Evolutionary conservation across 306 rosid species (phyloP).

Genomic region (Quercus mongolica): DNA sequence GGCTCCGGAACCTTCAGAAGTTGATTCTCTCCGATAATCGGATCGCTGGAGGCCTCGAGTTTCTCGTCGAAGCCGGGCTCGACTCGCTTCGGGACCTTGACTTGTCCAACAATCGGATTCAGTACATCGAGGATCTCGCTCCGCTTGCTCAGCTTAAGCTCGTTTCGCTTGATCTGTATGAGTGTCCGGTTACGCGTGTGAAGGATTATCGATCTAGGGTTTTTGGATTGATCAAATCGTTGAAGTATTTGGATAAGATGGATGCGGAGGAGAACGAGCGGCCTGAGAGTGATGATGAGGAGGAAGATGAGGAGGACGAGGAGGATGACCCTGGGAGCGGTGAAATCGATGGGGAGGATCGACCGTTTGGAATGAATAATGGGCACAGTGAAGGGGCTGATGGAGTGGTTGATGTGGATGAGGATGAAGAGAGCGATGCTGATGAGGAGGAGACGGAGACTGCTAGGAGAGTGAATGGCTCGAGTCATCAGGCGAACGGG

Average conservation of each 20-base stretch:
- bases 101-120: slow-evolving; percentile 86
- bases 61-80: slow-evolving; percentile 71
- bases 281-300: slow-evolving; percentile 84
- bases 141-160: slow-evolving; percentile 86
- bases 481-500: slow-evolving; percentile 52
- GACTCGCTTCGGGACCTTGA: slow-evolving; percentile 82
- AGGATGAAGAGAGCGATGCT: slow-evolving; percentile 87
- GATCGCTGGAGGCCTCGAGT: slow-evolving; percentile 79
- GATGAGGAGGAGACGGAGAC: slow-evolving; percentile 85
- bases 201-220: slow-evolving; percentile 99
- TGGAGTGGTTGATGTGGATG: slow-evolving; percentile 80
- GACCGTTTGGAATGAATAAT: slow-evolving; percentile 40
- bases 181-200: slow-evolving; percentile 84
- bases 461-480: slow-evolving; percentile 48
- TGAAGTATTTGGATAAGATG: slow-evolving; percentile 88
- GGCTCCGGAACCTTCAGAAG: slow-evolving; percentile 63
- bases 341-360: slow-evolving; percentile 78
- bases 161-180: slow-evolving; percentile 84
- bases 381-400: slow-evolving; percentile 70
- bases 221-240: slow-evolving; percentile 78
- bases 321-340: slow-evolving; percentile 96
- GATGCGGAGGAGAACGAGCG: slow-evolving; percentile 91
- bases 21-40: slow-evolving; percentile 80
- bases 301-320: slow-evolving; percentile 62
- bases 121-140: slow-evolving; percentile 74